Evolutionary conservation across 345 rosid genomes (phyloP).

Genomic region (Crucihimalaya himalaica): DNA sequence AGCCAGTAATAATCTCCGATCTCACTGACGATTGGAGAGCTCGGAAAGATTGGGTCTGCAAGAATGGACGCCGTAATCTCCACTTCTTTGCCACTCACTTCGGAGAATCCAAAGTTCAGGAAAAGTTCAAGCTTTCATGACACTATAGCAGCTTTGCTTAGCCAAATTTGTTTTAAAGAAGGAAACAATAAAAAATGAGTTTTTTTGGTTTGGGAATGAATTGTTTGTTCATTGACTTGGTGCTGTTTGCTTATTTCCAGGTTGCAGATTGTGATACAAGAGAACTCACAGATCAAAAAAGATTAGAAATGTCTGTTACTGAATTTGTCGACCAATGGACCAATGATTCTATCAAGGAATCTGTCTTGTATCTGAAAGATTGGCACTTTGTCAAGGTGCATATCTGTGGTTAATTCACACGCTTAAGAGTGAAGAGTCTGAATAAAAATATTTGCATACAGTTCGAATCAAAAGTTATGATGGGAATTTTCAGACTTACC

Average conservation of each 20-base stretch:
- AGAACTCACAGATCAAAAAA: conserved; percentile 84
- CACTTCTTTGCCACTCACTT: conserved; percentile 64
- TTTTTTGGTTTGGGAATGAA: neutral
- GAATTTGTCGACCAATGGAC: conserved; percentile 68
- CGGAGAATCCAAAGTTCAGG: conserved; percentile 83
- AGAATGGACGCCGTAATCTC: conserved; percentile 60
- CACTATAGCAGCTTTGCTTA: neutral
- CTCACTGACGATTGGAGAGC: conserved; percentile 86
- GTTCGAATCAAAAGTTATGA: neutral
- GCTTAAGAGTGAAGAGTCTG: neutral
- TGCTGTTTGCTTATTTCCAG: conserved; percentile 39
- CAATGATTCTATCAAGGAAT: conserved; percentile 13
- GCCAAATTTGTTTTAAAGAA: neutral
- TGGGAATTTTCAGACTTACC: neutral
- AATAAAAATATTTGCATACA: neutral
- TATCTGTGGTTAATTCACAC: no score
- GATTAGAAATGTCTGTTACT: conserved; percentile 72
- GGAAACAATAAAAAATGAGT: neutral
- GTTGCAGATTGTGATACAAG: conserved; percentile 85
- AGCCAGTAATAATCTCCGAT: conserved; percentile 72
- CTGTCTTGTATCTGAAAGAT: no score
- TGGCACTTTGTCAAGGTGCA: no score
- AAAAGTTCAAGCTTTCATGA: conserved; percentile 1
- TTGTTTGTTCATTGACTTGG: neutral
- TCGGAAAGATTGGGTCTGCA: conserved; percentile 71